Conservation (phyloP, 306 rosid species). For the Urtica urens region DNA sequence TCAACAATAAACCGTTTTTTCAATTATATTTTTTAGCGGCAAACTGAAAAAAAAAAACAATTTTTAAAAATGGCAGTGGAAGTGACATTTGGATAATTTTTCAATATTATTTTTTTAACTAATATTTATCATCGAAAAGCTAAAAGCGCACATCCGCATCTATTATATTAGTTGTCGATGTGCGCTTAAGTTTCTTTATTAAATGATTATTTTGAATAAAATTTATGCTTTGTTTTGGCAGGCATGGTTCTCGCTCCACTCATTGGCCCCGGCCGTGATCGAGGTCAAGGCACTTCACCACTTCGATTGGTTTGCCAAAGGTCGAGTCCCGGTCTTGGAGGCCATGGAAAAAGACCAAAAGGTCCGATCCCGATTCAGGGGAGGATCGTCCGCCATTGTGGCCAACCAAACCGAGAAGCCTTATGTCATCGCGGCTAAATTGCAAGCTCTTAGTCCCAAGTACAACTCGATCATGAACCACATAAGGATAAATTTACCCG, state of each 20-base stretch:
- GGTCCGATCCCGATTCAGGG: conserved; percentile 76
- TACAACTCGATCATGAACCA: conserved; percentile 97
- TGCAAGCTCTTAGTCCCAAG: conserved; percentile 96
- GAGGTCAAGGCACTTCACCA: conserved; percentile 99
- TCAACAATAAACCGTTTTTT: too few relatives aligned
- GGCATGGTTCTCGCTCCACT: conserved; percentile 93
- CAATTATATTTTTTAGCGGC: too few relatives aligned
- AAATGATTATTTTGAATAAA: too few relatives aligned
- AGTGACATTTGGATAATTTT: too few relatives aligned
- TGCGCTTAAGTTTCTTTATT: too few relatives aligned
- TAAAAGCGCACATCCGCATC: too few relatives aligned
- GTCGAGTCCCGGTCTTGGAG: conserved; percentile 93
- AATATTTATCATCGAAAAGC: too few relatives aligned
- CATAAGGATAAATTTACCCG: conserved; percentile 87
- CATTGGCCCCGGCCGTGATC: conserved; percentile 73
- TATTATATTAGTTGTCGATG: too few relatives aligned
- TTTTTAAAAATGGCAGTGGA: too few relatives aligned
- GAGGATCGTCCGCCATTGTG: conserved; percentile 90
- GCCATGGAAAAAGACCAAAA: conserved; percentile 96
- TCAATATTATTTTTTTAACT: too few relatives aligned
- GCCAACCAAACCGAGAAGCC: conserved; percentile 76
- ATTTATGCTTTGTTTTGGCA: too few relatives aligned
- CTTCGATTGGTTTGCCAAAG: conserved; percentile 90
- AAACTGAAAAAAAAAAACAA: too few relatives aligned
- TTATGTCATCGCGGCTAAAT: conserved; percentile 67